Conservation (phyloP, 257 asterid genomes). For the Misopates orontium region DNA sequence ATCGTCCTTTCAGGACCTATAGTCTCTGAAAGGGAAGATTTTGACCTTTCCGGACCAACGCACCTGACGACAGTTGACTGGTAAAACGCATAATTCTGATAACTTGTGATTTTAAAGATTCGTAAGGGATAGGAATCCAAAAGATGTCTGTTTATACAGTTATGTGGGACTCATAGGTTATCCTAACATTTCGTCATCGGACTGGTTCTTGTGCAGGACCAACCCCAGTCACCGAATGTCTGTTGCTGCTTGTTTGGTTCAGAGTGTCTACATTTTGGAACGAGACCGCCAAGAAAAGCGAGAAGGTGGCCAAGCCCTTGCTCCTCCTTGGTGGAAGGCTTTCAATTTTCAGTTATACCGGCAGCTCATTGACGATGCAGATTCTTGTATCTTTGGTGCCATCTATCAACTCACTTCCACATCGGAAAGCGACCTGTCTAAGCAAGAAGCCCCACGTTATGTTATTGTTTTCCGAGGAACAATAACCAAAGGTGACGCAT, state of each 20-base stretch:
- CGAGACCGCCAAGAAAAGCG: slow-evolving; percentile 83
- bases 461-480: slow-evolving; percentile 88
- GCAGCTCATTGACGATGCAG: slow-evolving; percentile 66
- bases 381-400: slow-evolving; percentile 80
- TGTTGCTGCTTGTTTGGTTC: slow-evolving; percentile 88
- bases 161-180: no score
- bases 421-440: slow-evolving; percentile 21
- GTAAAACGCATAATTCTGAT: slow-evolving; percentile 35
- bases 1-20: slow-evolving; percentile 48
- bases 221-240: slow-evolving; percentile 62
- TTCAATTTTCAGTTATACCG: slow-evolving; percentile 60
- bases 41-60: slow-evolving; percentile 66
- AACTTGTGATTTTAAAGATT: not conserved
- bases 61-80: slow-evolving; percentile 74
- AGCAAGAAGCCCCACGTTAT: slow-evolving; percentile 43
- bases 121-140: not conserved
- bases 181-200: no score
- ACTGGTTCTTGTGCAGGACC: slow-evolving; percentile 47
- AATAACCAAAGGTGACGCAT: slow-evolving; percentile 70
- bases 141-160: not conserved
- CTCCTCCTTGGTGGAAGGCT: slow-evolving; percentile 84
- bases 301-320: slow-evolving; percentile 63
- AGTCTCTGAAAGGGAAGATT: slow-evolving; percentile 70
- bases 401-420: slow-evolving; percentile 49
- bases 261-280: slow-evolving; percentile 73